phyloP scores from a whole-genome alignment of 257 asterid genomes.

The Nemophila menziesii region DNA sequence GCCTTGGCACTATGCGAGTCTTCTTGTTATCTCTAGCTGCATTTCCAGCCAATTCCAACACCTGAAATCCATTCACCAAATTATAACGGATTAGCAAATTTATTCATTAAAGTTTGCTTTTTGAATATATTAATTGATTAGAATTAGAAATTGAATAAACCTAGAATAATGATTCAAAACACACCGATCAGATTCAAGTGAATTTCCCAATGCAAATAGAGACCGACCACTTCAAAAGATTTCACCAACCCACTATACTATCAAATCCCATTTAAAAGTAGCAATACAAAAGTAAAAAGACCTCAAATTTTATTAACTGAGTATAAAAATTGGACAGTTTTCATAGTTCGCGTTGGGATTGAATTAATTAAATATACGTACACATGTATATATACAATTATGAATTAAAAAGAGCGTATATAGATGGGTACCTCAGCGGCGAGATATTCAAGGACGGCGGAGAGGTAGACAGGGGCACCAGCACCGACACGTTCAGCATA shows the following conservation, averaged over 20 bases:
- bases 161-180: background rate
- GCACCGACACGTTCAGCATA: conserved; percentile 17
- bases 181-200: too few species aligned
- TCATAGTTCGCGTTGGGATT: too few species aligned
- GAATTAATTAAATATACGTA: background rate
- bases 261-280: too few species aligned
- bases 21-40: conserved; percentile 22
- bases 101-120: too few species aligned
- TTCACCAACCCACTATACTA: too few species aligned
- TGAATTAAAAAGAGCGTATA: background rate
- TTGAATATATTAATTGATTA: background rate
- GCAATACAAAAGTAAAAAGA: too few species aligned
- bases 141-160: background rate
- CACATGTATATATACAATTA: too few species aligned
- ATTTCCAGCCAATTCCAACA: conserved; percentile 19
- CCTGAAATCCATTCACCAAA: background rate
- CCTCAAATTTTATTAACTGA: too few species aligned
- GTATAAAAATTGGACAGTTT: too few species aligned
- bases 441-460: conserved; percentile 17
- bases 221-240: too few species aligned
- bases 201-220: too few species aligned
- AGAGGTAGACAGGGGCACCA: conserved; percentile 15
- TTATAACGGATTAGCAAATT: too few species aligned
- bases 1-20: conserved; percentile 17
- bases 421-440: conserved; percentile 14